Conservation (phyloP, 2,329 filamentous ascomycete species). For the Scedosporium boydii region DNA sequence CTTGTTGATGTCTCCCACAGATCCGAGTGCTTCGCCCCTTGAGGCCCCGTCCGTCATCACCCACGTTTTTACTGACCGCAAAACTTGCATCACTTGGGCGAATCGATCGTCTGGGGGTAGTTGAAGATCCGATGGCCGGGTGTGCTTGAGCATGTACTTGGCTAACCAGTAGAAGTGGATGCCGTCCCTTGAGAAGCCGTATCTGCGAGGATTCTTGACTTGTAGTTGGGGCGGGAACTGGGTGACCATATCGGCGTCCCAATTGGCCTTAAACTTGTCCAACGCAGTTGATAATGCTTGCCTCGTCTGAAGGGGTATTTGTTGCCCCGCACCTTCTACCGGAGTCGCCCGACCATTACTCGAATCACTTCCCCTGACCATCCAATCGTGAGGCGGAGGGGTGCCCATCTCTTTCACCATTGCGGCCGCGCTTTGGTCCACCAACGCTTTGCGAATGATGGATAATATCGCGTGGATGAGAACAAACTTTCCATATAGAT, state of each 20-base stretch:
- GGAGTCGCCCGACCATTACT: slow-evolving; percentile 37
- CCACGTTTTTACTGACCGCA: slow-evolving; percentile 52
- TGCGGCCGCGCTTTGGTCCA: slow-evolving; percentile 25
- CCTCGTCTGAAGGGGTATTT: slow-evolving; percentile 34
- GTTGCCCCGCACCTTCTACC: slow-evolving; percentile 24
- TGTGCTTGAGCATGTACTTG: slow-evolving; percentile 53
- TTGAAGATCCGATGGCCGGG: slow-evolving; percentile 41
- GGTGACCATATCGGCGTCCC: slow-evolving; percentile 59
- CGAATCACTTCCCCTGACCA: slow-evolving; percentile 30
- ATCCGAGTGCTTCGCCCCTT: slow-evolving; percentile 58
- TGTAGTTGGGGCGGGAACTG: slow-evolving; percentile 50
- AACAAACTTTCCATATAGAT: slow-evolving; percentile 65
- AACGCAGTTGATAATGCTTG: slow-evolving; percentile 46
- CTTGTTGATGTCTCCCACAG: slow-evolving; percentile 58
- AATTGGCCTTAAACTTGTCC: slow-evolving; percentile 62
- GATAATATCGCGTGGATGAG: slow-evolving; percentile 60
- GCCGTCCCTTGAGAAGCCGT: slow-evolving; percentile 62
- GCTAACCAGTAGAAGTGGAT: slow-evolving; percentile 68
- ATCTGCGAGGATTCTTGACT: slow-evolving; percentile 43
- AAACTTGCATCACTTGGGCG: slow-evolving; percentile 46
- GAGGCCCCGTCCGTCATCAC: slow-evolving; percentile 54
- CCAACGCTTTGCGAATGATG: slow-evolving; percentile 40
- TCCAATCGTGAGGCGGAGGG: slow-evolving; percentile 51
- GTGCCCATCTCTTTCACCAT: slow-evolving; percentile 35
- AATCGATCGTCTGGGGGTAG: slow-evolving; percentile 50